Evolutionary conservation across 2,329 filamentous ascomycete species (phyloP), one percentile per base, ranked within the genome.

Genomic region (Calonectria fujianensis): DNA sequence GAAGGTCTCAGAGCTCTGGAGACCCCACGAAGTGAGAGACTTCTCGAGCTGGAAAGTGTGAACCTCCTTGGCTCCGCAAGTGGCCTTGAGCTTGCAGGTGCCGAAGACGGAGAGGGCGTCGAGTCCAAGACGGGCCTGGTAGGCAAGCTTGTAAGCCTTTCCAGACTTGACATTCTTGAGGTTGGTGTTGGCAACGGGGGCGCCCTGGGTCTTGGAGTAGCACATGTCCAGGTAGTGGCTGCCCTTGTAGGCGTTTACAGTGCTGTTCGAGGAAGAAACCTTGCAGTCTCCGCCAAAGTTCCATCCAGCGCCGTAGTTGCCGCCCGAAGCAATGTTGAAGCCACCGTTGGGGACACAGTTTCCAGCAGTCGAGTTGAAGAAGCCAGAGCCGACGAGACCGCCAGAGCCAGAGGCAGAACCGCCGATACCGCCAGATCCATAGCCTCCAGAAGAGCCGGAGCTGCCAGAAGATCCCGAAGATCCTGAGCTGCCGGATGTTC

Each of bases 261-360:
- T 37, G 35, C 57, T 37, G 13, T 37, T 41, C 4, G 57, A 27
- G 37, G 57, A 24, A 29, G 32, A 41, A 27, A 63, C 57, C 13
- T 63, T 39, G 24, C 57, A 63, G 35, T 63, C 35, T 41, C 57
- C 57, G 57, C 57, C 57, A 41, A 63, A 63, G 57, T 13, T 63
- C 57, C 57, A 63, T n/a, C 32, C 35, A 13, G 57, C 37, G 27
- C 57, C 57, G 14, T 63, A 63, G 57, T 41, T 24, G 24, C 57
- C 20, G 13, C 57, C 57, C 29, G 35, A 41, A 16, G 57, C 57
- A 16, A 39, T 39, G 27, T 63, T 39, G 39, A 63, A 63, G 35
- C 35, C 37, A 20, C 57, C 57, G 24, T 63, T 63, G 37, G 57
- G 39, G 7, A 63, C 57, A 29, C 57, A 63, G 57, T 63, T 41